A percentile compares a stretch with the other conserved stretches of the same genome.
phyloP scores from a whole-genome alignment of 345 rosid species.

The Citrus sinensis region DVS_A1.0 CM039168.1:30174501-30175000 shows the following conservation, averaged over 20 bases:
- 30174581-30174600: not conserved
- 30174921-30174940: not conserved
- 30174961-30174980: not conserved
- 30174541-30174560: not conserved
- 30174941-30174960: no score
- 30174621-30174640: not conserved
- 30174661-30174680: not conserved
- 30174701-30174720: not conserved
- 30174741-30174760: no score
- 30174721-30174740: not conserved
- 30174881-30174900: not conserved
- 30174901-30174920: not conserved
- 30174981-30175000: not conserved
- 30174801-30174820: conserved; percentile 2
- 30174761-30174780: not conserved
- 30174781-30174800: not conserved
- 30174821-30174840: not conserved
- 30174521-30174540: not conserved
- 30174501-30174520: no score
- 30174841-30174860: not conserved
- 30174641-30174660: not conserved
- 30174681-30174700: not conserved
- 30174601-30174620: not conserved
- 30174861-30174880: not conserved
- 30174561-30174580: not conserved